These are phyloP conservation scores for Salinomyces thailandicus DNA, from an alignment of 2,329 filamentous ascomycete species.

Conservation along the genomic window DNA sequence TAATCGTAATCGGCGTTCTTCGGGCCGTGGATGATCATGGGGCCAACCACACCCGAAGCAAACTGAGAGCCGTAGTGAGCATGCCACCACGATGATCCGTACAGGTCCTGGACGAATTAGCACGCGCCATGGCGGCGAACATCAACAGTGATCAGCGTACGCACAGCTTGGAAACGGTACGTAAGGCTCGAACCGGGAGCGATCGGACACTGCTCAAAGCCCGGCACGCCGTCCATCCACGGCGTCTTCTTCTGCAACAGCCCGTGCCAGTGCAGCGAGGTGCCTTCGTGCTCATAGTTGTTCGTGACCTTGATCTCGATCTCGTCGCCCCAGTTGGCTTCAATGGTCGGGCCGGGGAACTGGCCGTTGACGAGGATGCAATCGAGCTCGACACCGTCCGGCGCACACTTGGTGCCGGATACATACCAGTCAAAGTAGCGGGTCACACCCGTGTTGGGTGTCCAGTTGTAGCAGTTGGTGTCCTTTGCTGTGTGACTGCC, in stretches of 20 bases:
- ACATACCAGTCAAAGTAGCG: constrained; percentile 21
- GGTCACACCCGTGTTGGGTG: constrained; percentile 20
- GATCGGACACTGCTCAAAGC: constrained; percentile 31
- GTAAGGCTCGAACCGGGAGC: constrained; percentile 24
- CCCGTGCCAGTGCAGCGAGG: constrained; percentile 35
- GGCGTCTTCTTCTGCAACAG: constrained; percentile 25
- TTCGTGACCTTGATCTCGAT: constrained; percentile 27
- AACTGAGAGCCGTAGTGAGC: constrained; percentile 27
- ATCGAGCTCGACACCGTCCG: constrained; percentile 18
- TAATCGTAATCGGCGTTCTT: constrained; percentile 17
- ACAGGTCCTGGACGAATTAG: constrained; percentile 15
- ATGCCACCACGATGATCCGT: constrained; percentile 29
- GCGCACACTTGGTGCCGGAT: constrained; percentile 11
- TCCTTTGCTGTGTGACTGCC: constrained; percentile 8
- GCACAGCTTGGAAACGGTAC: constrained; percentile 6
- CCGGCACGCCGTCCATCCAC: constrained; percentile 32
- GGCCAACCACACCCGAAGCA: constrained; percentile 20
- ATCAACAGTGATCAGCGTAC: not conserved
- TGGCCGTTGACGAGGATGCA: constrained; percentile 16
- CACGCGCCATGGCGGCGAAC: too few species aligned
- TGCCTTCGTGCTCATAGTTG: constrained; percentile 25
- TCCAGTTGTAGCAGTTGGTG: constrained; percentile 16
- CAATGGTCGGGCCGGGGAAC: constrained; percentile 17
- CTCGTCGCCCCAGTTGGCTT: constrained; percentile 33
- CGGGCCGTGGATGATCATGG: constrained; percentile 25